These are phyloP conservation scores for Cercospora sesami DNA, from an alignment of 2,329 filamentous ascomycete genomes.

Conservation along the genomic window DNA sequence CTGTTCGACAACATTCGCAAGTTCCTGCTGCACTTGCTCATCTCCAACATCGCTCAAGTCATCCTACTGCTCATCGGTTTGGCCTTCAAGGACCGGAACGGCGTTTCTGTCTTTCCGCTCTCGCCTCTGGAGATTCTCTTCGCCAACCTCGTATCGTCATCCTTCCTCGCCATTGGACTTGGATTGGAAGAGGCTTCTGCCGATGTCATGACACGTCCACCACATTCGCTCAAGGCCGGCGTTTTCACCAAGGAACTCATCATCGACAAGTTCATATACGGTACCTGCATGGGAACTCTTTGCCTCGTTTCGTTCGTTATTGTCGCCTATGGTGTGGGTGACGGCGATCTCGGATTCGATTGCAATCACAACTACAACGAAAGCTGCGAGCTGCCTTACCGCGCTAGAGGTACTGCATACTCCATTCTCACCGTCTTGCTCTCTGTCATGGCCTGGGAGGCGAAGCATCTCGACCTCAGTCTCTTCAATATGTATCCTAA, in stretches of 20 bases:
- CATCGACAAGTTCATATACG: constrained; percentile 52
- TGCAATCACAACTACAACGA: constrained; percentile 49
- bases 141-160: constrained; percentile 51
- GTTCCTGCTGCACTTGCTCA: constrained; percentile 52
- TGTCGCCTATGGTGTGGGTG: constrained; percentile 47
- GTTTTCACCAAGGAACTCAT: constrained; percentile 51
- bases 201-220: constrained; percentile 51
- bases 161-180: constrained; percentile 50
- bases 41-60: constrained; percentile 52
- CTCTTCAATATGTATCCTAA: constrained; percentile 50
- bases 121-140: constrained; percentile 52
- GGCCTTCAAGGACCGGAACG: constrained; percentile 48
- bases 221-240: constrained; percentile 45
- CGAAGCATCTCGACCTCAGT: constrained; percentile 48
- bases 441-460: constrained; percentile 51
- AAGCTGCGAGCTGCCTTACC: constrained; percentile 46
- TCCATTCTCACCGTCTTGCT: constrained; percentile 47
- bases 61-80: constrained; percentile 50
- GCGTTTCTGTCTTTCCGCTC: constrained; percentile 48
- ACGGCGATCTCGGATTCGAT: constrained; percentile 45
- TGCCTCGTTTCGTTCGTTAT: constrained; percentile 49
- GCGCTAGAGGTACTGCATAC: constrained; percentile 49
- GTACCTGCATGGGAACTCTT: constrained; percentile 48
- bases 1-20: constrained; percentile 52
- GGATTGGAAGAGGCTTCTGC: constrained; percentile 49